Evolutionary conservation across 1,139 yeast species (phyloP).

Genomic region (Yamadazyma pseudoaaseri): DNA sequence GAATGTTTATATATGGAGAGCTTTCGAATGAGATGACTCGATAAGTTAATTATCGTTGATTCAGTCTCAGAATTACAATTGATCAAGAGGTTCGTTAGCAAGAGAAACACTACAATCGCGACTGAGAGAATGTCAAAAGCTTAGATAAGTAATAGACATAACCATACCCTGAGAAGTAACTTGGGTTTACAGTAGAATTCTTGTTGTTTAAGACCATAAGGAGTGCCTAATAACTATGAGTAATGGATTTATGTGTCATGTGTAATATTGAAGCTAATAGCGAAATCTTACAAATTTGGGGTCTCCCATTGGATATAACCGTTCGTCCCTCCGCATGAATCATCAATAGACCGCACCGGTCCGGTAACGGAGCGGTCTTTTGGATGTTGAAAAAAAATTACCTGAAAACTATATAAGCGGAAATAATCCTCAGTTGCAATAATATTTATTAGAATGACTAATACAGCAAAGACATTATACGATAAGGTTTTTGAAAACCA

Average conservation of each 20-base stretch:
- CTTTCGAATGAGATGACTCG: too few species aligned
- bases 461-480: slow-evolving; percentile 70
- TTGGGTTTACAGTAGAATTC: too few species aligned
- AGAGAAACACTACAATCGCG: too few species aligned
- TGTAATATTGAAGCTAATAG: too few species aligned
- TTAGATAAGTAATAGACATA: background rate
- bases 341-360: slow-evolving; percentile 3
- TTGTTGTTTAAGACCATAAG: too few species aligned
- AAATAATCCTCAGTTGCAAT: background rate
- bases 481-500: slow-evolving; percentile 97
- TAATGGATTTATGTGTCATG: too few species aligned
- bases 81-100: too few species aligned
- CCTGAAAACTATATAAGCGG: slow-evolving; percentile 1
- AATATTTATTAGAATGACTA: slow-evolving; percentile 11
- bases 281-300: slow-evolving; percentile 5
- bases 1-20: too few species aligned
- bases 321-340: slow-evolving; percentile 8
- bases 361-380: slow-evolving; percentile 8
- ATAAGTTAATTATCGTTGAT: too few species aligned
- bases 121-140: slow-evolving; percentile 1
- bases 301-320: slow-evolving; percentile 6
- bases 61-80: too few species aligned
- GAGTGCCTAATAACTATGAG: too few species aligned
- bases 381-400: background rate
- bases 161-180: too few species aligned